phyloP scores from a whole-genome alignment of 768 basidiomycete genomes.

The Lactarius sanguifluus region DNA sequence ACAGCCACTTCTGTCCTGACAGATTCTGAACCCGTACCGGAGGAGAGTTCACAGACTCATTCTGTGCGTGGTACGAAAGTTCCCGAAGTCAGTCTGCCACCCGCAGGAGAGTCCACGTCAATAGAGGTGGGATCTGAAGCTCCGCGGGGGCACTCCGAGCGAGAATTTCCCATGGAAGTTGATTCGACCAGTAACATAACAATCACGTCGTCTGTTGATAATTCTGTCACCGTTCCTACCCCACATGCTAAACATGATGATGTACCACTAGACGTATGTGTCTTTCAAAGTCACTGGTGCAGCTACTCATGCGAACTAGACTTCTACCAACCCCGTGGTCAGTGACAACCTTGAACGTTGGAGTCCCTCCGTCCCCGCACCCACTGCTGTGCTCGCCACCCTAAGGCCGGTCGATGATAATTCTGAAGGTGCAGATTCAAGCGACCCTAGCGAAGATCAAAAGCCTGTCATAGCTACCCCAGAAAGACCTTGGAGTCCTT shows the following conservation, averaged over 20 bases:
- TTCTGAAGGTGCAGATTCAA: slow-evolving; percentile 14
- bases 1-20: slow-evolving; percentile 22
- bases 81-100: slow-evolving; percentile 3
- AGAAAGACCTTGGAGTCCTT: slow-evolving; percentile 27
- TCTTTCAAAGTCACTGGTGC: background rate
- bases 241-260: slow-evolving; percentile 22
- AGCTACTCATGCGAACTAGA: slow-evolving; percentile 12
- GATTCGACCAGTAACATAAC: slow-evolving; percentile 48
- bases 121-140: slow-evolving; percentile 9
- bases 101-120: background rate
- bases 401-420: slow-evolving; percentile 9
- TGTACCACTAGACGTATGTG: slow-evolving; percentile 18
- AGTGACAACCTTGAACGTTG: slow-evolving; percentile 15
- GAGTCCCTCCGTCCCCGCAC: slow-evolving; percentile 24
- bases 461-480: background rate
- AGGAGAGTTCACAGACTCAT: background rate
- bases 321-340: background rate
- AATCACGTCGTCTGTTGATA: slow-evolving; percentile 30
- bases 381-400: background rate
- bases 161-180: slow-evolving; percentile 60
- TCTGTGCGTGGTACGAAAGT: background rate
- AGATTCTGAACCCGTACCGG: background rate
- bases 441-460: slow-evolving; percentile 11
- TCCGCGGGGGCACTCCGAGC: slow-evolving; percentile 30
- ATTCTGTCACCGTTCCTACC: background rate